Percentiles rank a stretch among this genome's conserved stretches.
These are phyloP conservation scores for Ailanthus altissimus DNA, from an alignment of 345 rosid genomes.

Conservation along the genomic window DNA sequence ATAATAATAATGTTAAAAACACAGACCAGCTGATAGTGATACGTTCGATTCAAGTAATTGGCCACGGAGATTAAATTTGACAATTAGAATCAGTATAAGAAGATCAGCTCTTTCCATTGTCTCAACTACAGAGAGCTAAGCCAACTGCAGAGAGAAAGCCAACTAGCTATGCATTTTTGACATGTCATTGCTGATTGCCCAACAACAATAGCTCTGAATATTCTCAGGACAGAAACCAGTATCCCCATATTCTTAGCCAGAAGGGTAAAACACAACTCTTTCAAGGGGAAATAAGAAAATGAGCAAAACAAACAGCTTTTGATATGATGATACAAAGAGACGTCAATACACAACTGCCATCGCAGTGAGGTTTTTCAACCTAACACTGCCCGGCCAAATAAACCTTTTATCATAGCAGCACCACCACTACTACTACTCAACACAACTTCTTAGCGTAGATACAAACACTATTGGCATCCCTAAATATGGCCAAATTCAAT, in stretches of 20 bases:
- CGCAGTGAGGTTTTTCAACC: constrained; percentile 18
- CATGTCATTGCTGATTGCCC: neutral
- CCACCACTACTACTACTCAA: constrained; percentile 17
- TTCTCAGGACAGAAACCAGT: neutral
- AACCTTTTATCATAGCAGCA: constrained; percentile 32
- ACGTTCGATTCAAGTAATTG: too few relatives aligned
- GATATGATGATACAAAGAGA: constrained; percentile 23
- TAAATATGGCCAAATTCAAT: constrained; percentile 18
- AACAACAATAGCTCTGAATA: neutral
- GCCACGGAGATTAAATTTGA: neutral
- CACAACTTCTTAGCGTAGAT: constrained; percentile 32
- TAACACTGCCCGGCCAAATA: constrained; percentile 24
- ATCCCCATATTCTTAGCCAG: neutral
- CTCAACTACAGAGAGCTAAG: neutral
- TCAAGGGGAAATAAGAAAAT: constrained; percentile 19
- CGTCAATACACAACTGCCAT: constrained; percentile 30
- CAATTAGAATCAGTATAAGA: neutral
- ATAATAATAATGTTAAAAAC: too few relatives aligned
- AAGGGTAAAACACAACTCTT: constrained; percentile 17
- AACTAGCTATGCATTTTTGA: neutral
- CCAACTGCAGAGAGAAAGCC: neutral
- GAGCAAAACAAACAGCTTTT: constrained; percentile 23
- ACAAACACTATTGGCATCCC: constrained; percentile 27
- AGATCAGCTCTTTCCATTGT: neutral
- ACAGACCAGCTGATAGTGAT: too few relatives aligned